phyloP scores from a whole-genome alignment of 2,329 filamentous ascomycete species.

The Fulvia fulva region DNA sequence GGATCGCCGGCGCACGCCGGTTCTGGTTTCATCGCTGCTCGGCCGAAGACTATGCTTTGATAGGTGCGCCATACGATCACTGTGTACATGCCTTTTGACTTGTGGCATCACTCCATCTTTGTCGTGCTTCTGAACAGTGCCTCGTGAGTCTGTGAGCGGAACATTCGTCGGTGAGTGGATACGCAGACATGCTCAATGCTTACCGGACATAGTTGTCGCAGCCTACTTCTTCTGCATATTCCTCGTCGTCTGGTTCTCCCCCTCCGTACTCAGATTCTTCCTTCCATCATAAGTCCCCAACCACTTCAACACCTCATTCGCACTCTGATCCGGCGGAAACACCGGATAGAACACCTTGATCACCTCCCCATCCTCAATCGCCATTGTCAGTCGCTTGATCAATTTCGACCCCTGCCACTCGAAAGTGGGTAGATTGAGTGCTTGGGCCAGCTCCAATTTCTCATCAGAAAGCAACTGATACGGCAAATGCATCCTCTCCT shows the following conservation, averaged over 20 bases:
- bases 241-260: constrained; percentile 8
- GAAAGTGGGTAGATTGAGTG: constrained; percentile 38
- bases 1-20: too few species aligned
- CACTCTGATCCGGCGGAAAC: constrained; percentile 40
- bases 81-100: too few species aligned
- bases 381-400: constrained; percentile 39
- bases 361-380: constrained; percentile 39
- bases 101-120: too few species aligned
- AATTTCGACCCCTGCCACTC: constrained; percentile 37
- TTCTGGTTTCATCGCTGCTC: too few species aligned
- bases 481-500: constrained; percentile 37
- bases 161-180: too few species aligned
- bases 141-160: too few species aligned
- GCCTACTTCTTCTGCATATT: constrained; percentile 1
- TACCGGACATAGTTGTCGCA: too few species aligned
- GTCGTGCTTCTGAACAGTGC: too few species aligned
- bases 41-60: too few species aligned
- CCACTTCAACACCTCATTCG: constrained; percentile 37
- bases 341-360: constrained; percentile 44
- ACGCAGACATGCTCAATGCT: too few species aligned
- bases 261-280: background rate
- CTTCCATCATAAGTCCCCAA: constrained; percentile 8
- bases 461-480: constrained; percentile 43
- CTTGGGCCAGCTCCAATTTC: constrained; percentile 33
- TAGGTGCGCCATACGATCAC: too few species aligned